Evolutionary conservation across 1,139 yeast genomes (phyloP), one percentile per base, ranked within the genome.

Genomic region (Zhuliangozyma blackwelliae): DNA sequence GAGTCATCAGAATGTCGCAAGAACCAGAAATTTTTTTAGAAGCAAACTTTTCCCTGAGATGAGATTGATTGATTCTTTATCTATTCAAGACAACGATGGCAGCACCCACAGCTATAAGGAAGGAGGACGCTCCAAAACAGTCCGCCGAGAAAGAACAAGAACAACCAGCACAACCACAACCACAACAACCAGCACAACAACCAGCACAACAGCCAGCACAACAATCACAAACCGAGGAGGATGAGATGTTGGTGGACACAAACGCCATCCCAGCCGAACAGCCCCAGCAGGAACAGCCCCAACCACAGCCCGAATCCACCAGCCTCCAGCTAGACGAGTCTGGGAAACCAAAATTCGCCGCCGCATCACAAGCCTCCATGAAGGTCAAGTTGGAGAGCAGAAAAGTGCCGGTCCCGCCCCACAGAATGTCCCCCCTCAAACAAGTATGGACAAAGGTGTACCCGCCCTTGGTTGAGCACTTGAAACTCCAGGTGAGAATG

Each of bases 401-500:
- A 65, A 89, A 89, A 56, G 86, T 94, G 10, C 78, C 95, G 7
- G 94, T 92, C 27, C 98, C 98, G 28, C 97, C 97, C 25, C 97
- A 92, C 59, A 77, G 98, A 70, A 82, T 92, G 88, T 76, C 95
- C 1, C 97, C 98, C 10, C 74, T 92, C 51, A 85, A 89, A 60
- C 77, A 78, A 47, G 75, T 82, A 35, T 92, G 99, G 99, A 75
- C 87, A 36, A 92, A 92, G 60, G 83, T 92, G 40, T 94, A 92
- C 57, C 96, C 95, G 27, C 97, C 98, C 7, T 71, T 92, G 48
- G 97, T 92, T 27, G 97, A 92, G 44, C 96, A 89, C 61, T 75
- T 92, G 50, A 88, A 92, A 59, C 69, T 92, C 47, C 98, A 94
- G 63, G 97, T 92, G 38, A 79, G 97, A 63, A 92, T 94, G 97